phyloP scores from a whole-genome alignment of 129 eudicot species.

The Erigeron canadensis region DNA sequence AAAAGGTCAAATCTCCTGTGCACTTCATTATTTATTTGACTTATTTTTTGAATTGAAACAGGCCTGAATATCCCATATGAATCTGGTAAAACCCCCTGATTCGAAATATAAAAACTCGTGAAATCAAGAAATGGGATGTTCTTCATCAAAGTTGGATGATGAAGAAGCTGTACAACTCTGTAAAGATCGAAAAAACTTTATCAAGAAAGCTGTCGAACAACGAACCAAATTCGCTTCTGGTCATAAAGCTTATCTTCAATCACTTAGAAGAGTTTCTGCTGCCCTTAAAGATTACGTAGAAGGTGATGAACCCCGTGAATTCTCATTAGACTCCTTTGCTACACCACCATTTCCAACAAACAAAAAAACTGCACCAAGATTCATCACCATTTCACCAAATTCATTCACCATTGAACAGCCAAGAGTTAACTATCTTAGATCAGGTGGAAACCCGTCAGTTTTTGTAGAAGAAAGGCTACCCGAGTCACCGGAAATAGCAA shows the following conservation, averaged over 20 bases:
- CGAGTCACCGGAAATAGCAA: slow-evolving; percentile 64
- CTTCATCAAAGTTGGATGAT: slow-evolving; percentile 83
- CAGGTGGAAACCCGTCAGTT: slow-evolving; percentile 66
- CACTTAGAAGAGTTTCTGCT: slow-evolving; percentile 76
- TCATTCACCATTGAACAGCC: slow-evolving; percentile 58
- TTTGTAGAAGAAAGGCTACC: slow-evolving; percentile 78
- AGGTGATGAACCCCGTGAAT: slow-evolving; percentile 84
- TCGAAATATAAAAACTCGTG: slow-evolving; percentile 39
- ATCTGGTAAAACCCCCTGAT: slow-evolving; percentile 45
- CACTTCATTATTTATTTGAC: slow-evolving; percentile 18
- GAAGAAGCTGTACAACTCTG: slow-evolving; percentile 91
- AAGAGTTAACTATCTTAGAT: slow-evolving; percentile 50
- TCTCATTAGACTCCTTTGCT: slow-evolving; percentile 55
- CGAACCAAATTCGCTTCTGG: slow-evolving; percentile 74
- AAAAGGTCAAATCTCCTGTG: slow-evolving; percentile 15
- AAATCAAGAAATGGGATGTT: slow-evolving; percentile 87
- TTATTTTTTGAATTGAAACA: slow-evolving; percentile 22
- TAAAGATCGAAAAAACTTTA: slow-evolving; percentile 87
- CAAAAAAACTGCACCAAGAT: slow-evolving; percentile 63
- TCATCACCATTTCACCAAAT: slow-evolving; percentile 78
- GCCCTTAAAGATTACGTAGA: slow-evolving; percentile 87
- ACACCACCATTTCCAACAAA: slow-evolving; percentile 52
- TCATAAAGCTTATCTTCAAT: slow-evolving; percentile 74
- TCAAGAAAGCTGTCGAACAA: slow-evolving; percentile 89
- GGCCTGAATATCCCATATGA: slow-evolving; percentile 52